phyloP scores from a whole-genome alignment of 345 rosid species.

The Hibiscus syriacus region DNA sequence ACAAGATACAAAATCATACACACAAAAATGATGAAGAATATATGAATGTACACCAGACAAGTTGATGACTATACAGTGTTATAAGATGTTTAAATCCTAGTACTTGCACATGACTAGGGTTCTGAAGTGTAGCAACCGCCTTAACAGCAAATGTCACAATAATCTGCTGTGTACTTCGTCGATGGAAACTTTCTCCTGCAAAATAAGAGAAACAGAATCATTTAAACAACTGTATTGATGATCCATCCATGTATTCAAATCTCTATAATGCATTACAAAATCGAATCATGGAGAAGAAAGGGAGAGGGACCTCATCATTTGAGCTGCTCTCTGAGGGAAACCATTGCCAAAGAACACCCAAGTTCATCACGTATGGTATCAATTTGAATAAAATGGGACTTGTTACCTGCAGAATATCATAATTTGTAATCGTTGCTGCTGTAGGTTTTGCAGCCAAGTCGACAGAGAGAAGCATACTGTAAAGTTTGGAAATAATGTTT shows the following conservation, averaged over 20 bases:
- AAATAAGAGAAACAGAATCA: too few relatives aligned
- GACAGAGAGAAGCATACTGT: background rate
- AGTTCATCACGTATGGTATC: conserved; percentile 75
- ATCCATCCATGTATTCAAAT: background rate
- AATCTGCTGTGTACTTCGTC: background rate
- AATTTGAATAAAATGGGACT: conserved; percentile 85
- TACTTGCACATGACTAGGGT: background rate
- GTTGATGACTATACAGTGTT: background rate
- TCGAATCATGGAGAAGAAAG: background rate
- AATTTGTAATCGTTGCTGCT: conserved; percentile 9
- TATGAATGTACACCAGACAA: background rate
- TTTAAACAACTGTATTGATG: background rate
- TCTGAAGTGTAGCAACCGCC: too few relatives aligned
- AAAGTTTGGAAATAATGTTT: conserved; percentile 1
- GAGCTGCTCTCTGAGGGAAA: conserved; percentile 61
- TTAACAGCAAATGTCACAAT: conserved; percentile 26
- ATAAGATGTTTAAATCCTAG: background rate
- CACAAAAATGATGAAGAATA: conserved; percentile 1
- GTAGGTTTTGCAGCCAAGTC: conserved; percentile 1
- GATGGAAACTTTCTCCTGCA: background rate
- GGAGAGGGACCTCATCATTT: conserved; percentile 10
- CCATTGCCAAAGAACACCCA: conserved; percentile 80
- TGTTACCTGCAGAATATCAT: conserved; percentile 58
- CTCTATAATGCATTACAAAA: background rate
- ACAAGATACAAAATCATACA: background rate